phyloP scores from a whole-genome alignment of 192 early-diverging fungal species.

The Martensiomyces pterosporus region DNA sequence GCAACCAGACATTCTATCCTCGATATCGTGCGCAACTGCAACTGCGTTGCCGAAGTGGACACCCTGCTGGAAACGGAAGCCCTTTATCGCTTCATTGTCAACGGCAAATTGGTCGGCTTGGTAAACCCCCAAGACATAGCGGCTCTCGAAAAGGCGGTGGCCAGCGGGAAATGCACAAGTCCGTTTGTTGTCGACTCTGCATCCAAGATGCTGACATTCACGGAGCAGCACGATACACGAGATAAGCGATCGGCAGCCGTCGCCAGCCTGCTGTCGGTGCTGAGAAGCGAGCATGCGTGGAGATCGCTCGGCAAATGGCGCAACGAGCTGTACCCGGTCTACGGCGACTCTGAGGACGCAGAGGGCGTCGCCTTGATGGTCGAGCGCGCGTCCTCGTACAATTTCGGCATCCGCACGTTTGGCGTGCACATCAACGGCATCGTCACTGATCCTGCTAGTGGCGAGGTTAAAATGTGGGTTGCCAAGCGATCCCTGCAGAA shows the following conservation, averaged over 20 bases:
- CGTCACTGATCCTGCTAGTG: conserved; percentile 23
- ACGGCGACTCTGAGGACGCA: conserved; percentile 43
- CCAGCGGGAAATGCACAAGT: not conserved
- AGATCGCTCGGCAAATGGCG: conserved; percentile 64
- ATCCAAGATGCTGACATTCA: conserved; percentile 5
- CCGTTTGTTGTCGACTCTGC: conserved; percentile 9
- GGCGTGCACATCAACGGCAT: conserved; percentile 90
- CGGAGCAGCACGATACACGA: not conserved
- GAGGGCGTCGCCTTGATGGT: conserved; percentile 55
- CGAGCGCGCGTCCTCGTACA: conserved; percentile 73
- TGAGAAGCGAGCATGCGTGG: conserved; percentile 13
- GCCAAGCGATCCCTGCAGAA: conserved; percentile 73
- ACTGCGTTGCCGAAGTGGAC: conserved; percentile 1
- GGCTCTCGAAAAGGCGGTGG: conserved; percentile 4
- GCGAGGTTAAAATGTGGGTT: conserved; percentile 78
- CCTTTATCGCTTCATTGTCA: conserved; percentile 2
- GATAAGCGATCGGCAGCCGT: conserved; percentile 12
- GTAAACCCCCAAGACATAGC: not conserved
- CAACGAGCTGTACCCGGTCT: conserved; percentile 79
- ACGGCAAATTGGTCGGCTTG: not conserved
- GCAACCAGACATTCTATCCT: too few relatives aligned
- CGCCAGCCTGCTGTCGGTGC: conserved; percentile 10
- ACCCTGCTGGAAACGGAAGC: not conserved
- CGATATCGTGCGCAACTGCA: conserved; percentile 4
- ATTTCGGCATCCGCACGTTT: conserved; percentile 81